Evolutionary conservation across 2,329 filamentous ascomycete genomes (phyloP), one percentile per base, ranked within the genome.

Genomic region (Onygena corvina): DNA sequence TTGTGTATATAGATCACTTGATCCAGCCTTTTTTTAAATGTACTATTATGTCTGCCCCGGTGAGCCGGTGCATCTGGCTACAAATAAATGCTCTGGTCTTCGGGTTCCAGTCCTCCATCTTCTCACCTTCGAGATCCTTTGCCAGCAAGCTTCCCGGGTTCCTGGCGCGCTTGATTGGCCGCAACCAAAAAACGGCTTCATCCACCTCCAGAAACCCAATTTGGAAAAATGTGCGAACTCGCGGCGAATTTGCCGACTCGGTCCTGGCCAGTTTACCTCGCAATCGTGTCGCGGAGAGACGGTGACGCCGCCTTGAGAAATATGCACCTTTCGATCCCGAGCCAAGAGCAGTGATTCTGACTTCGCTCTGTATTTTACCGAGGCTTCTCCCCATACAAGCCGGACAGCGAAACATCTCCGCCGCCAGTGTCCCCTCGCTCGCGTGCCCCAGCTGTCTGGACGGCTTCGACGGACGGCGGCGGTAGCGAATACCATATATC

Each of bases 1-100:
- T 46, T 46, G 23, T 31, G 14, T 53, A 47, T 49, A 35, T 48
- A 42, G 36, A 42, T 31, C 36, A 42, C 25, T 40, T 49, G 30
- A 42, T 49, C 34, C 21, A 30, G 16, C 25, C 21, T 31, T 33
- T 40, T 16, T 23, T 49, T 49, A 18, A 42, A 38, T 48, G 46
- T 48, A 35, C 27, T 46, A 31, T 46, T 46, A 46, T 30, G 9
- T 46, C 27, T 46, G 14, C 30, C 29, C 18, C 25, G 30, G n/a
- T 31, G 30, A 31, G n/a, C 25, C 25, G 7, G 3, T 12, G 16
- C 25, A 18, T 29, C 18, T 16, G 7, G 4, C 18, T 38, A 5
- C 34, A 16, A 38, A 5, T n/a, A 4, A 38, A 20, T 4, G 34
- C 34, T 38, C 34, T 4, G n/a, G 5, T 38, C 34, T 5, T n/a